Percentiles rank a stretch among this genome's conserved stretches.
phyloP scores from a whole-genome alignment of 257 asterid species.

The Petrea volubilis region DNA sequence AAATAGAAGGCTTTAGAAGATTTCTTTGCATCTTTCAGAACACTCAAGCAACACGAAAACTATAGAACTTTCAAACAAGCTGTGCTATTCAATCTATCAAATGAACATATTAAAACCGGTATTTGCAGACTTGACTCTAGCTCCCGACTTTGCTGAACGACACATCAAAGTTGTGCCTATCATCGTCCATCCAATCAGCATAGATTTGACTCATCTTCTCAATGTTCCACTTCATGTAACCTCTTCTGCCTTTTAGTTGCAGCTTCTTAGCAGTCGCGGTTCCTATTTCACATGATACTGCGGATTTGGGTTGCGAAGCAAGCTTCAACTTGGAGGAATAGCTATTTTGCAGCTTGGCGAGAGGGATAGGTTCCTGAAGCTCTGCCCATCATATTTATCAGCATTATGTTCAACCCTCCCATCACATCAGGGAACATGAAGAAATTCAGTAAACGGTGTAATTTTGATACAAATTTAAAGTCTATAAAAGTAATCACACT shows the following conservation, averaged over 20 bases:
- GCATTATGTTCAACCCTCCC: conserved; percentile 7
- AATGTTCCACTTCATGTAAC: conserved; percentile 28
- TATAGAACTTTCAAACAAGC: not conserved
- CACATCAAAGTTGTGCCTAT: not conserved
- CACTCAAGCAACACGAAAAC: not conserved
- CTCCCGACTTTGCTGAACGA: conserved; percentile 7
- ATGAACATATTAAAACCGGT: not conserved
- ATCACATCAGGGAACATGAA: not conserved
- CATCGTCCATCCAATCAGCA: conserved; percentile 54
- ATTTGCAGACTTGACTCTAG: not conserved
- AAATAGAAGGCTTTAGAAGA: conserved; percentile 7
- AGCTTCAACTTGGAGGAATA: not conserved
- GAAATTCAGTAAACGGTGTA: not conserved
- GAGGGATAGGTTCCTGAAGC: conserved; percentile 19
- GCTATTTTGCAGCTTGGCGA: conserved; percentile 6
- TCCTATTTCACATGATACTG: conserved; percentile 10
- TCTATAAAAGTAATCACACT: no score
- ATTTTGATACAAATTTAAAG: no score
- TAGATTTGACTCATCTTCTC: conserved; percentile 40
- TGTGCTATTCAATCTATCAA: not conserved
- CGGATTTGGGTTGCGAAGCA: conserved; percentile 18
- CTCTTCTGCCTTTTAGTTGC: conserved; percentile 14
- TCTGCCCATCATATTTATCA: conserved; percentile 37
- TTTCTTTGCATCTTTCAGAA: not conserved
- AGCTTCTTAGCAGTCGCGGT: conserved; percentile 22